phyloP scores from a whole-genome alignment of 2,329 filamentous ascomycete genomes.

The Ilyonectria robusta region DNA sequence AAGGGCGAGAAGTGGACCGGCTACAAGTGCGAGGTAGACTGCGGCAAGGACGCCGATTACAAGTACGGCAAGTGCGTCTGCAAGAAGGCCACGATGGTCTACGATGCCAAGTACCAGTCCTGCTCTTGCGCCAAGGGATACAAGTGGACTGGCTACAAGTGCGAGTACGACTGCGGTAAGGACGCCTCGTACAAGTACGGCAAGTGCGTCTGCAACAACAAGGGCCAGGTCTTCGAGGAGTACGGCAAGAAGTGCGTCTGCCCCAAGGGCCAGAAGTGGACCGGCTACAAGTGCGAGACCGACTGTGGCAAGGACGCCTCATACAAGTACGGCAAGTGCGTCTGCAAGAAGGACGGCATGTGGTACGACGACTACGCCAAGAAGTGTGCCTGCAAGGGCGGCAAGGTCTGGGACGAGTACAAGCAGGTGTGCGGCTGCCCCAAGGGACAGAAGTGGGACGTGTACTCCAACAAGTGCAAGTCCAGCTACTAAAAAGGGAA shows the following conservation, averaged over 20 bases:
- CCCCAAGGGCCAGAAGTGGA: slow-evolving; percentile 14
- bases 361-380: background rate
- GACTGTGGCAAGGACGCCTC: slow-evolving; percentile 15
- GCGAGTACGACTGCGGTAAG: slow-evolving; percentile 24
- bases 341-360: background rate
- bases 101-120: background rate
- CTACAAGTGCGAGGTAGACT: slow-evolving; percentile 5
- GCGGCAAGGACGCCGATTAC: slow-evolving; percentile 12
- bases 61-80: slow-evolving; percentile 9
- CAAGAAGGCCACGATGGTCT: background rate
- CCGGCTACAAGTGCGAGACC: slow-evolving; percentile 12
- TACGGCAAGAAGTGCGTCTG: slow-evolving; percentile 3
- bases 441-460: slow-evolving; percentile 4
- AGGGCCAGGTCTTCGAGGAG: slow-evolving; percentile 4
- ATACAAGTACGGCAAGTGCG: slow-evolving; percentile 9
- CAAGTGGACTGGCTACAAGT: slow-evolving; percentile 17
- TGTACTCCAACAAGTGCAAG: background rate
- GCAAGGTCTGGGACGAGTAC: background rate
- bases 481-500: background rate
- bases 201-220: slow-evolving; percentile 14
- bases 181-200: slow-evolving; percentile 14
- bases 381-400: background rate
- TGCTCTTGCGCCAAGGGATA: slow-evolving; percentile 16
- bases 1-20: slow-evolving; percentile 10
- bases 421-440: background rate